Base-by-base conservation (phyloP, 78 protist genomes). In the Dictyostelium purpureum region DNA sequence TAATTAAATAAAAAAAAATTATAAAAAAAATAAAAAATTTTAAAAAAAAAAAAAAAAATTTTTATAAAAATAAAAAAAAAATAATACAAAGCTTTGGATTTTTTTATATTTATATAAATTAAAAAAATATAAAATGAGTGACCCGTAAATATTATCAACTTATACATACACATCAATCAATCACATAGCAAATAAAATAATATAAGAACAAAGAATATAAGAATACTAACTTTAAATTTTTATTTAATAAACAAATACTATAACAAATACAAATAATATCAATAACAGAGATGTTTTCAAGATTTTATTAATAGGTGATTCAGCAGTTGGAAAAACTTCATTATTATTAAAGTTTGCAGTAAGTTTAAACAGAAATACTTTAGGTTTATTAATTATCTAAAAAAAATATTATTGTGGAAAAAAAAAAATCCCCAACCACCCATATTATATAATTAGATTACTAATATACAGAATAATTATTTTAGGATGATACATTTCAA, bases 301-400 rank as follows among this genome's bases (percentile, higher is more conserved):
- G 51, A 59, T 89, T 59, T 79, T 89, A 65, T 63, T 89, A 51
- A 89, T 89, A 26, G 94, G 94, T 59, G 94, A 89, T 69, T 89
- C 94, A 61, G 82, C 91, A 14, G 96, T 94, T 26, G 98, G 98
- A 26, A 97, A 97, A 93, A 90, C 98, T 26, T 89, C 95, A 47
- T 51, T 97, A 31, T 88, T 97, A 79, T 79, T 95, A 57, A 90
- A 94, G 52, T 97, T 79, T 61, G 70, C 91, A 52, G 91, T 85
- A 85, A 54, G 31, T 85, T 45, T 85, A 2, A 47, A 28, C 21
- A 1, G 7, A 7, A 24, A 56, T 7, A 54, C 24, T 54, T 21
- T 56, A 18, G 65, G 11, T 24, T 56, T 56, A 7, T 24, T 56
- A 11, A 56, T 56, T 4, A 56, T 56, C 2, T 1, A 2, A 10